Conservation (phyloP, 306 rosid species). For the Trifolium subterraneum region DNA sequence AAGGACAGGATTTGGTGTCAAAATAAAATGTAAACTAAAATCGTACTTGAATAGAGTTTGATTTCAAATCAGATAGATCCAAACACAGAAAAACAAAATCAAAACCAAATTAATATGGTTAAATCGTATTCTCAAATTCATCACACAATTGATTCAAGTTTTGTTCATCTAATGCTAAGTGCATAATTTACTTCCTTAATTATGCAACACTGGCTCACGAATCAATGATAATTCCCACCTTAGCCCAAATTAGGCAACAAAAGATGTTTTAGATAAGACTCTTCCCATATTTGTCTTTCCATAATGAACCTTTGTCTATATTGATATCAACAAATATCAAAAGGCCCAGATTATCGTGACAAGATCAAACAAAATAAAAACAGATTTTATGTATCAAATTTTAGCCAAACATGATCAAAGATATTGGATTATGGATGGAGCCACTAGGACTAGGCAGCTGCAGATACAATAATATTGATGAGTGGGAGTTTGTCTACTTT, state of each 20-base stretch:
- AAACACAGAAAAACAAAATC: no score
- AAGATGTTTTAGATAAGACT: slow-evolving; percentile 16
- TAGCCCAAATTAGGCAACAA: slow-evolving; percentile 37
- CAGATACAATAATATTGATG: background rate
- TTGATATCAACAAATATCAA: slow-evolving; percentile 39
- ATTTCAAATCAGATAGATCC: no score
- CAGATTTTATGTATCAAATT: slow-evolving; percentile 7
- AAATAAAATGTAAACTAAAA: no score
- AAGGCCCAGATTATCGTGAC: slow-evolving; percentile 22
- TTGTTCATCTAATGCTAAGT: background rate
- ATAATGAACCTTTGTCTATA: slow-evolving; percentile 32
- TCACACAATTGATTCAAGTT: no score
- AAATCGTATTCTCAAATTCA: no score
- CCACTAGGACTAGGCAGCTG: background rate
- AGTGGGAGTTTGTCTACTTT: background rate
- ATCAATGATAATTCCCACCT: slow-evolving; percentile 1
- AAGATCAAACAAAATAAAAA: slow-evolving; percentile 39
- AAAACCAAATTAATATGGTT: no score
- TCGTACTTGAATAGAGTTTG: no score
- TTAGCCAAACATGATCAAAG: slow-evolving; percentile 27
- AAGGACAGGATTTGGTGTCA: no score
- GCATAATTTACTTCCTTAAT: slow-evolving; percentile 21
- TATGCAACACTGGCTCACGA: slow-evolving; percentile 11
- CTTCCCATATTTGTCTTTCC: no score
- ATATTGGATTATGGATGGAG: background rate